These are phyloP conservation scores for Scenedesmus sp. DNA, from an alignment of 163 green algal species.

Conservation along the genomic window DNA sequence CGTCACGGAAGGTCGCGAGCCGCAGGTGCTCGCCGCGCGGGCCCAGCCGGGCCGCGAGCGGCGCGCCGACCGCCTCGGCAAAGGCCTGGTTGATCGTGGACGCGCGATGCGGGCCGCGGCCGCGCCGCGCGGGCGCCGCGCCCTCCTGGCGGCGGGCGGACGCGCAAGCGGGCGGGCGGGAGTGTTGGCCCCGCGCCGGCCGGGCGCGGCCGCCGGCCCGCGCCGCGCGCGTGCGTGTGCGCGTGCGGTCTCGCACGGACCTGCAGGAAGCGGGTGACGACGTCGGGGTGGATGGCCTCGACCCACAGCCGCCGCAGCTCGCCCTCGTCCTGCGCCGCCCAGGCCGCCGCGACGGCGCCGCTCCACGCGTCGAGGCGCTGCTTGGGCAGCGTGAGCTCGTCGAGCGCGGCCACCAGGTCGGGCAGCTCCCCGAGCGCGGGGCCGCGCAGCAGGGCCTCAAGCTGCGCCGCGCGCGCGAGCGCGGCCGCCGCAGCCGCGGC, in stretches of 20 bases:
- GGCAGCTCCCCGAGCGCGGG: slow-evolving; percentile 2
- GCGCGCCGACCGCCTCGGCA: background rate
- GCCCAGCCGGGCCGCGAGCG: too few species aligned
- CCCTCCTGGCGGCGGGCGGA: too few species aligned
- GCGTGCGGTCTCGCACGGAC: background rate
- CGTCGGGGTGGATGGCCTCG: slow-evolving; percentile 48
- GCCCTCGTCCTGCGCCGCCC: background rate
- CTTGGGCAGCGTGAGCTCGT: slow-evolving; percentile 47
- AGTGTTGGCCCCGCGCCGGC: too few species aligned
- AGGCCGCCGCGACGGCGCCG: background rate
- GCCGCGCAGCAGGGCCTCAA: slow-evolving; percentile 27
- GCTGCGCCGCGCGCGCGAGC: background rate
- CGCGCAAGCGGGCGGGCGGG: too few species aligned
- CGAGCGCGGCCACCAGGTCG: slow-evolving; percentile 42
- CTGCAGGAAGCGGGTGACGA: slow-evolving; percentile 40
- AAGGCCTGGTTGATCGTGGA: background rate
- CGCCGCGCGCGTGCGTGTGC: too few species aligned
- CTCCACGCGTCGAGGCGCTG: slow-evolving; percentile 52
- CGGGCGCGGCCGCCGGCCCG: too few species aligned
- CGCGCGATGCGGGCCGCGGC: too few species aligned
- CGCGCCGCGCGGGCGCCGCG: too few species aligned
- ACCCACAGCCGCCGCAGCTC: slow-evolving; percentile 40
- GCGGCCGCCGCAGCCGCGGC: slow-evolving; percentile 24
- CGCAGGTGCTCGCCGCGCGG: too few species aligned
- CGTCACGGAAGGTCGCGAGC: too few species aligned